Conservation (phyloP, 75 land plant species). For the Cryptomeria japonica region DNA sequence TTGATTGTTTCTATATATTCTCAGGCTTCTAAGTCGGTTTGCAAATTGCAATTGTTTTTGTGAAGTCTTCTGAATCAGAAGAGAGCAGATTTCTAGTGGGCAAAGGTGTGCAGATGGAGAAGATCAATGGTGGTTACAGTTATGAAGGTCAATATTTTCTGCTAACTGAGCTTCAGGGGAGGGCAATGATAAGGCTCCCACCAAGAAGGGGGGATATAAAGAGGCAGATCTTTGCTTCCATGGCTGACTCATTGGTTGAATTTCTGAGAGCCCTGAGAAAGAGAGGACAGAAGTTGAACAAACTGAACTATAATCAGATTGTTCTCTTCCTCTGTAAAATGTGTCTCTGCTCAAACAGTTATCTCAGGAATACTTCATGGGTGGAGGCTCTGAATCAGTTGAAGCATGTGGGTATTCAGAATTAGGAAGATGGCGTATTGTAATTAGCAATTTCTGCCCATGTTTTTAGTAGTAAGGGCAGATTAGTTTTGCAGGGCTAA, state of each 20-base stretch:
- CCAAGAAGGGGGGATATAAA: too few species aligned
- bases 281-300: background rate
- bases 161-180: background rate
- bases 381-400: background rate
- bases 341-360: background rate
- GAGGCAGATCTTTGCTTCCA: background rate
- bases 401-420: background rate
- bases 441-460: too few species aligned
- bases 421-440: background rate
- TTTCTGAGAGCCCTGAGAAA: background rate
- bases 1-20: too few species aligned
- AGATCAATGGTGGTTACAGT: too few species aligned
- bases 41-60: too few species aligned
- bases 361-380: background rate
- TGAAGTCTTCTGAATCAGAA: background rate
- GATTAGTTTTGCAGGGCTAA: too few species aligned
- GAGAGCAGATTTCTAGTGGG: too few species aligned
- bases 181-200: too few species aligned
- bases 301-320: background rate
- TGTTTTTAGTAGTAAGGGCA: too few species aligned
- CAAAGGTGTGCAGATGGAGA: background rate
- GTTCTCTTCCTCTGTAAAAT: background rate
- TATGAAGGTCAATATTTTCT: background rate
- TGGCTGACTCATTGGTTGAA: background rate
- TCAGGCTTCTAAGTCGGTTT: too few species aligned